phyloP scores from a whole-genome alignment of 2,329 filamentous ascomycete genomes.

The Microsporum ferrugineum region DNA sequence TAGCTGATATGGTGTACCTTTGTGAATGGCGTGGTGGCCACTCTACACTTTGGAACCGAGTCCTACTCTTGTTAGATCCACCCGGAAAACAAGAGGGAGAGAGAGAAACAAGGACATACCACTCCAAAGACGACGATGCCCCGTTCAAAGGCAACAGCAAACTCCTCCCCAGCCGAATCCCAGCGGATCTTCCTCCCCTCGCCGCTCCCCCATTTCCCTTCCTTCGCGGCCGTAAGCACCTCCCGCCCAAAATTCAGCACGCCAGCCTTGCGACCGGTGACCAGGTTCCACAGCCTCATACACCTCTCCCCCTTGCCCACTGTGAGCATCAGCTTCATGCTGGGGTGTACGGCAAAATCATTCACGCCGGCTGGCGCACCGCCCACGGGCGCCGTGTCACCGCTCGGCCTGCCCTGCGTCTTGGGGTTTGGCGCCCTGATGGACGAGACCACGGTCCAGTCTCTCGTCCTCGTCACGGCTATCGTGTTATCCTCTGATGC shows the following conservation, averaged over 20 bases:
- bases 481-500: slow-evolving; percentile 84
- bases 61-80: slow-evolving; percentile 37
- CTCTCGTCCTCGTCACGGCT: slow-evolving; percentile 71
- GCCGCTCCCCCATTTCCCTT: slow-evolving; percentile 63
- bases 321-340: slow-evolving; percentile 91
- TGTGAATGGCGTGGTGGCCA: slow-evolving; percentile 55
- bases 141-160: slow-evolving; percentile 78
- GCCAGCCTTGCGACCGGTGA: slow-evolving; percentile 90
- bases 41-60: slow-evolving; percentile 64
- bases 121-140: slow-evolving; percentile 77
- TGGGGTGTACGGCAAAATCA: slow-evolving; percentile 89
- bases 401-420: slow-evolving; percentile 65
- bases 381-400: slow-evolving; percentile 75
- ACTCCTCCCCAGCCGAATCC: slow-evolving; percentile 67
- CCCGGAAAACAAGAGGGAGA: background rate
- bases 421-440: slow-evolving; percentile 86
- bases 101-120: slow-evolving; percentile 29
- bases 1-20: slow-evolving; percentile 81
- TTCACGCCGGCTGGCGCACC: slow-evolving; percentile 80
- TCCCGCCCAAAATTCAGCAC: slow-evolving; percentile 73
- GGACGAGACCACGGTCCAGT: slow-evolving; percentile 76
- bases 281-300: slow-evolving; percentile 92
- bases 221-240: slow-evolving; percentile 62
- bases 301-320: slow-evolving; percentile 80
- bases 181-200: slow-evolving; percentile 76